These are phyloP conservation scores for Silybum marianum DNA, from an alignment of 129 eudicot genomes.

Conservation along the genomic window DNA sequence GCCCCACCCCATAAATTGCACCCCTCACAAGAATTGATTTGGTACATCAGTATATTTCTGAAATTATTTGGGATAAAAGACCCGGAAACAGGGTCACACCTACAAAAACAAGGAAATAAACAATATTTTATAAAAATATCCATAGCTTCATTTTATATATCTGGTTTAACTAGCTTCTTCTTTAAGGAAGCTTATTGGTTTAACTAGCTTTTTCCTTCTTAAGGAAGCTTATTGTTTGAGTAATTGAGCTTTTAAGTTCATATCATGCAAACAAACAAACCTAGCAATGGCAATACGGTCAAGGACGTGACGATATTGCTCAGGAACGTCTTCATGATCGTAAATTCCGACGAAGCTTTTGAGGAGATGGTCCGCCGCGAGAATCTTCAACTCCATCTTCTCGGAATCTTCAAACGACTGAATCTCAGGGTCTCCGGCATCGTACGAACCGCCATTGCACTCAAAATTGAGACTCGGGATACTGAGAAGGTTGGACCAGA, in stretches of 20 bases:
- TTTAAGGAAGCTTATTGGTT: too few relatives aligned
- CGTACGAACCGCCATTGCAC: constrained; percentile 30
- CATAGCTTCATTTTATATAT: too few relatives aligned
- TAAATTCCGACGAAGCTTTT: constrained; percentile 67
- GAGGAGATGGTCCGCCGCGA: constrained; percentile 61
- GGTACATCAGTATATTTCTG: too few relatives aligned
- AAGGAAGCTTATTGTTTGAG: background rate
- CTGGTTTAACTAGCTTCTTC: too few relatives aligned
- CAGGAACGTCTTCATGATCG: constrained; percentile 48
- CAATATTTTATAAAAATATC: too few relatives aligned
- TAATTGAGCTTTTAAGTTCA: too few relatives aligned
- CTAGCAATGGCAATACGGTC: constrained; percentile 80
- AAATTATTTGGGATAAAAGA: too few relatives aligned
- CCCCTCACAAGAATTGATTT: too few relatives aligned
- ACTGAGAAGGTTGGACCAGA: constrained; percentile 60
- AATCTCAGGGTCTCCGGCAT: constrained; percentile 31
- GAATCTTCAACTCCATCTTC: constrained; percentile 46
- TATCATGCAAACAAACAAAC: constrained; percentile 37
- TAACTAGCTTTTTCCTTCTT: background rate
- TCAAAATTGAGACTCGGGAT: constrained; percentile 57
- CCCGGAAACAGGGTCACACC: too few relatives aligned
- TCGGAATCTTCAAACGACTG: constrained; percentile 56
- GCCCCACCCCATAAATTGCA: too few relatives aligned
- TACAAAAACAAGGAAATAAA: too few relatives aligned
- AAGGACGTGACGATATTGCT: constrained; percentile 49